Evolutionary conservation across 1,284 basidiomycete genomes (phyloP).

Genomic region (Golubevia sp.): DNA sequence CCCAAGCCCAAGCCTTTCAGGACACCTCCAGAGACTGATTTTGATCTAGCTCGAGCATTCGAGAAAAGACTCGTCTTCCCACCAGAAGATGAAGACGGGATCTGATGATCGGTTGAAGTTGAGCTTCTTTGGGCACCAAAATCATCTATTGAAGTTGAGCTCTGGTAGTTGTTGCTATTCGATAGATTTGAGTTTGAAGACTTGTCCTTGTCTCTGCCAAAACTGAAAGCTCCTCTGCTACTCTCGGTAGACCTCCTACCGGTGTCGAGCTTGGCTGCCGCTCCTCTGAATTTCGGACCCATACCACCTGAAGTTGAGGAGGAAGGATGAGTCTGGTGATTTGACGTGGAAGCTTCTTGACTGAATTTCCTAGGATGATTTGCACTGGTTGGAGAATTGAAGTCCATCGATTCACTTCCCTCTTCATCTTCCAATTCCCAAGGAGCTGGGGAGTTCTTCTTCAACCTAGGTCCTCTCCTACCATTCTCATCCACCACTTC

Average conservation of each 20-base stretch:
- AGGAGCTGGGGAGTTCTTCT: slow-evolving; percentile 47
- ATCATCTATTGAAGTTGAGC: neutral
- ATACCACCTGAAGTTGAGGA: no score
- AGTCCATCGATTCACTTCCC: slow-evolving; percentile 2
- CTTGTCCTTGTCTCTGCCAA: neutral
- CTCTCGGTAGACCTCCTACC: no score
- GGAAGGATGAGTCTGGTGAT: no score
- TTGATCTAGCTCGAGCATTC: neutral
- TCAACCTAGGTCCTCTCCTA: slow-evolving; percentile 31
- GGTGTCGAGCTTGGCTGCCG: no score
- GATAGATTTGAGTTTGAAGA: neutral
- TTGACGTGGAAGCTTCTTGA: no score
- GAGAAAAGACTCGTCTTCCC: neutral
- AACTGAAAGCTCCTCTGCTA: neutral
- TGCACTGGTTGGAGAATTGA: neutral
- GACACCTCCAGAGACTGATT: slow-evolving; percentile 30
- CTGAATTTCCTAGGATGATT: no score
- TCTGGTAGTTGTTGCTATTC: neutral
- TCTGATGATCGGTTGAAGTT: neutral
- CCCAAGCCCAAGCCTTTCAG: slow-evolving; percentile 42
- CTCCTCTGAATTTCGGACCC: no score
- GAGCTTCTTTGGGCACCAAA: neutral
- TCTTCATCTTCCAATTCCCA: slow-evolving; percentile 41
- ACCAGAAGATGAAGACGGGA: neutral
- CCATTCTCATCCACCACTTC: slow-evolving; percentile 5